Evolutionary conservation across 495 filamentous ascomycete genomes (phyloP).

Genomic region (Lasiosphaeria miniovina): DNA sequence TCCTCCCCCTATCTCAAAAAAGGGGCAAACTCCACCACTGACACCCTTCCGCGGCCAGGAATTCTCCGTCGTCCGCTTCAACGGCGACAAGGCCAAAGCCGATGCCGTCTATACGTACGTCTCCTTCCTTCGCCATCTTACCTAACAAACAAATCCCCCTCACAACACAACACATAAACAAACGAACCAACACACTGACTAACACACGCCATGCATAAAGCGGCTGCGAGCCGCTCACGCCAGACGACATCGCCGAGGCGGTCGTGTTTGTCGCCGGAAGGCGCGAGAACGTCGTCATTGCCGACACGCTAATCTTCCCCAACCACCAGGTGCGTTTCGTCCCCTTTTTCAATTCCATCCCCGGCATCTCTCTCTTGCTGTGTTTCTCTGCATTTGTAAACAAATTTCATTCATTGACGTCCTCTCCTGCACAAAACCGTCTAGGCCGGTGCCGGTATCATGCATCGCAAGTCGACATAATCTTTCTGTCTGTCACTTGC

Average conservation of each 20-base stretch:
- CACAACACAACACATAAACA: background rate
- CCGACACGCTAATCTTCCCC: slow-evolving; percentile 87
- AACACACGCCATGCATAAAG: slow-evolving; percentile 35
- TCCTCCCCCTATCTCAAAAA: background rate
- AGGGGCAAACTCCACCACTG: too few relatives aligned
- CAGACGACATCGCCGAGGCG: slow-evolving; percentile 92
- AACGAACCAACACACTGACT: background rate
- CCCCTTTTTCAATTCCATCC: background rate
- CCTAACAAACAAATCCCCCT: background rate
- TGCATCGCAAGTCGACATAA: slow-evolving; percentile 34
- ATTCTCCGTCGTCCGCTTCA: slow-evolving; percentile 90
- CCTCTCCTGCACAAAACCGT: background rate
- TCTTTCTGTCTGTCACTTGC: background rate
- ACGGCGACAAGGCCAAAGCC: slow-evolving; percentile 91
- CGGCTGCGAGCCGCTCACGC: slow-evolving; percentile 85
- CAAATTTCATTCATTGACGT: slow-evolving; percentile 2
- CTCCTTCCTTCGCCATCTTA: background rate
- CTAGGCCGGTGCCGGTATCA: slow-evolving; percentile 33
- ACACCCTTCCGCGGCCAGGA: slow-evolving; percentile 48
- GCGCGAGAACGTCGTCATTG: slow-evolving; percentile 91
- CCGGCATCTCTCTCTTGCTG: background rate
- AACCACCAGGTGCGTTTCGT: slow-evolving; percentile 69
- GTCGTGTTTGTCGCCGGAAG: slow-evolving; percentile 87
- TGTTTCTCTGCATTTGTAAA: background rate
- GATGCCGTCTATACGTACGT: slow-evolving; percentile 90